Evolutionary conservation across 2,329 filamentous ascomycete genomes (phyloP).

Genomic region (Xenoacremonium recifei): DNA sequence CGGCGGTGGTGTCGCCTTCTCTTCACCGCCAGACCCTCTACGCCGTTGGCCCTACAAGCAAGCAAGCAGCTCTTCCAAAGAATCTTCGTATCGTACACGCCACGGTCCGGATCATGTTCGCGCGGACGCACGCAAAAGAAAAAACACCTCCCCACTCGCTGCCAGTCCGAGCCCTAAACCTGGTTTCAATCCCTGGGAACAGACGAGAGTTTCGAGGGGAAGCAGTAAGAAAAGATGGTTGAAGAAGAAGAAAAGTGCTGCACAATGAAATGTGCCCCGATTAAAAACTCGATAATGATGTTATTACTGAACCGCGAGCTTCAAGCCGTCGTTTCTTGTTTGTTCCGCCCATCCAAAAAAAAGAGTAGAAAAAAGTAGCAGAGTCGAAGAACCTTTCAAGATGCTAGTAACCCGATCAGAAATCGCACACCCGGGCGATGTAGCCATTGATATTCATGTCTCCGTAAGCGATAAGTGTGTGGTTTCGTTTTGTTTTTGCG

Average conservation of each 20-base stretch:
- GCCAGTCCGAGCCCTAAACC: too few species aligned
- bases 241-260: conserved; percentile 2
- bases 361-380: conserved; percentile 5
- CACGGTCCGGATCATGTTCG: too few species aligned
- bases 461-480: conserved; percentile 13
- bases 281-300: conserved; percentile 23
- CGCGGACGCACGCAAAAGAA: too few species aligned
- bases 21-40: background rate
- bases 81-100: conserved; percentile 17
- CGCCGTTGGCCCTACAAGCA: background rate
- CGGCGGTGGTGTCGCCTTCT: background rate
- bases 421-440: conserved; percentile 18
- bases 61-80: background rate
- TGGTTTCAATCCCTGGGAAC: too few species aligned
- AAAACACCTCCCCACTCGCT: too few species aligned
- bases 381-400: conserved; percentile 10
- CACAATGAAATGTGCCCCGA: conserved; percentile 7
- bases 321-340: conserved; percentile 21
- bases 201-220: background rate
- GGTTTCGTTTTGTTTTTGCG: conserved; percentile 21
- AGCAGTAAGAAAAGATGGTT: background rate
- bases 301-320: conserved; percentile 21
- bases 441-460: conserved; percentile 13
- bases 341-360: conserved; percentile 15
- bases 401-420: conserved; percentile 8